Evolutionary conservation across 371 early-diverging fungal species (phyloP).

Genomic region (Syncephalastrum sp.): DNA sequence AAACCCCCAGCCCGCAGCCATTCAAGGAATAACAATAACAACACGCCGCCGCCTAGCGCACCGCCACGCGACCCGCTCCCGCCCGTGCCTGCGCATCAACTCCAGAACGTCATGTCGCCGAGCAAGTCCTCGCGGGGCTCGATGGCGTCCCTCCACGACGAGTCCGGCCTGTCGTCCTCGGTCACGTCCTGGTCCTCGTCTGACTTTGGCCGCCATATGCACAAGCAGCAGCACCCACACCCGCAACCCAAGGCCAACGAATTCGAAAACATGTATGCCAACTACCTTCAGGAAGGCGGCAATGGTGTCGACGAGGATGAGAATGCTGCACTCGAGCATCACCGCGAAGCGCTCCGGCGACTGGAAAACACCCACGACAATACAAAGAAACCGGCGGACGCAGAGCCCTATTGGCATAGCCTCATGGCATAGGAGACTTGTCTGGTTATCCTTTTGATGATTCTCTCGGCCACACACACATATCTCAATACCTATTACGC

Average conservation of each 20-base stretch:
- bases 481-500: background rate
- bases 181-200: slow-evolving; percentile 26
- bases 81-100: slow-evolving; percentile 17
- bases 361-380: slow-evolving; percentile 2
- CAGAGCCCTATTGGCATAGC: slow-evolving; percentile 10
- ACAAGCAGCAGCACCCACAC: slow-evolving; percentile 1
- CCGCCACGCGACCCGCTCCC: slow-evolving; percentile 33
- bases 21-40: slow-evolving; percentile 4
- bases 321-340: slow-evolving; percentile 6
- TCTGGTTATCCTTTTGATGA: background rate
- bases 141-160: slow-evolving; percentile 8
- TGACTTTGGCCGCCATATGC: slow-evolving; percentile 3
- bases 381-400: slow-evolving; percentile 1
- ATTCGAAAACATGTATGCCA: slow-evolving; percentile 11
- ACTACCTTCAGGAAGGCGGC: slow-evolving; percentile 4
- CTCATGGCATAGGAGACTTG: slow-evolving; percentile 8
- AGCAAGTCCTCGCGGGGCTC: slow-evolving; percentile 14
- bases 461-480: too few species aligned
- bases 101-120: slow-evolving; percentile 2
- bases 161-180: slow-evolving; percentile 10
- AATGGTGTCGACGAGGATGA: background rate
- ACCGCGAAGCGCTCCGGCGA: slow-evolving; percentile 10
- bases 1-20: slow-evolving; percentile 8
- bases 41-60: slow-evolving; percentile 25
- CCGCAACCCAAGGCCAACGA: slow-evolving; percentile 5